A percentile compares a stretch with the other conserved stretches of the same genome.
phyloP scores from a whole-genome alignment of 2,329 filamentous ascomycete species.

The Cadophora gregata region DNA sequence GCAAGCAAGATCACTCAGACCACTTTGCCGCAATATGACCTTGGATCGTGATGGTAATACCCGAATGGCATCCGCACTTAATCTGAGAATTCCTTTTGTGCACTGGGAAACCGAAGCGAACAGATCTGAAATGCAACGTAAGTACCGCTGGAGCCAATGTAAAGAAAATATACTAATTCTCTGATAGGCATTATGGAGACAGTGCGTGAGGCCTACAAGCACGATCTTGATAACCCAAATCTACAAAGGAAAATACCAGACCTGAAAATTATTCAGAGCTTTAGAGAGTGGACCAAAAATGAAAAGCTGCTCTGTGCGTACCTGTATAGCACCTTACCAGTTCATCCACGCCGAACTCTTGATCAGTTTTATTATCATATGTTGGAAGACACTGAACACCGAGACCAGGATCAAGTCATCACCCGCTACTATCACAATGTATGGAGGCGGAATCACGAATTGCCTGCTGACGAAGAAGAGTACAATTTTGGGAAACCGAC shows the following conservation, averaged over 20 bases:
- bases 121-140: constrained; percentile 24
- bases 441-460: constrained; percentile 1
- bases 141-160: neutral
- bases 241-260: constrained; percentile 16
- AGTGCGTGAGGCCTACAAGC: neutral
- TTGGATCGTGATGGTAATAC: constrained; percentile 19
- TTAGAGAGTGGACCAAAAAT: constrained; percentile 30
- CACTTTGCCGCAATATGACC: constrained; percentile 24
- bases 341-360: constrained; percentile 51
- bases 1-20: constrained; percentile 25
- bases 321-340: constrained; percentile 37
- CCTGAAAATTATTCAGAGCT: constrained; percentile 15
- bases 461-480: constrained; percentile 8
- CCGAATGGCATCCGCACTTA: constrained; percentile 16
- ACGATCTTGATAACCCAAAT: constrained; percentile 15
- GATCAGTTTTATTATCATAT: constrained; percentile 32
- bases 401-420: constrained; percentile 43
- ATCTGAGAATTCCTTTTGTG: constrained; percentile 21
- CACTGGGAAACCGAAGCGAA: constrained; percentile 26
- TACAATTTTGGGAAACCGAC: neutral
- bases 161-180: neutral
- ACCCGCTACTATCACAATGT: constrained; percentile 22
- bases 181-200: neutral
- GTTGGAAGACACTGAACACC: constrained; percentile 40
- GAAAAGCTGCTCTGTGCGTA: constrained; percentile 25